These are phyloP conservation scores for Apiospora aurea DNA, from an alignment of 2,329 filamentous ascomycete genomes.

Conservation along the genomic window DNA sequence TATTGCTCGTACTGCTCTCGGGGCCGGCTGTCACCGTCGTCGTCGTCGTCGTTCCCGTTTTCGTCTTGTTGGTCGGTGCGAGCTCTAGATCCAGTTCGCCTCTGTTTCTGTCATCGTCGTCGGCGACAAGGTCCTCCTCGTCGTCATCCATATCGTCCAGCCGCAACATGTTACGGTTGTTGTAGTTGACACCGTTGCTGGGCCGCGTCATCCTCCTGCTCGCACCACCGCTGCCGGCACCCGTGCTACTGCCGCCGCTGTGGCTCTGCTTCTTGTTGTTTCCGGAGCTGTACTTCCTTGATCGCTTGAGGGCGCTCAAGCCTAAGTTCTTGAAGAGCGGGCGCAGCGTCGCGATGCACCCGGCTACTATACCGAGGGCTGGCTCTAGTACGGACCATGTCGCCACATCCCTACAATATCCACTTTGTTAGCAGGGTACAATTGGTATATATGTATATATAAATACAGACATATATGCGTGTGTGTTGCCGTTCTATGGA, in stretches of 20 bases:
- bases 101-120: neutral
- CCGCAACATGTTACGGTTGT: conserved; percentile 9
- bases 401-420: conserved; percentile 40
- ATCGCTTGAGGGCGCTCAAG: conserved; percentile 26
- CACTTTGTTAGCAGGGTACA: neutral
- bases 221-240: neutral
- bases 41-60: neutral
- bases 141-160: neutral
- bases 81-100: neutral
- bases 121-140: neutral
- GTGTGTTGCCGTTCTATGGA: too few species aligned
- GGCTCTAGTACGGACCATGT: conserved; percentile 44
- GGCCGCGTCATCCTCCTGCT: conserved; percentile 1
- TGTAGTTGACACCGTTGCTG: neutral
- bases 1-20: neutral
- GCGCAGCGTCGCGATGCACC: conserved; percentile 40
- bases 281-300: neutral
- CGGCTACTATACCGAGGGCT: conserved; percentile 44
- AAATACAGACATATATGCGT: too few species aligned
- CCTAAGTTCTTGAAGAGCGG: conserved; percentile 42
- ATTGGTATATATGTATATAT: neutral
- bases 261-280: conserved; percentile 8
- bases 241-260: neutral
- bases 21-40: too few species aligned
- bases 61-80: neutral